phyloP scores from a whole-genome alignment of 2,329 filamentous ascomycete species.

The Emericellopsis atlantica region DNA sequence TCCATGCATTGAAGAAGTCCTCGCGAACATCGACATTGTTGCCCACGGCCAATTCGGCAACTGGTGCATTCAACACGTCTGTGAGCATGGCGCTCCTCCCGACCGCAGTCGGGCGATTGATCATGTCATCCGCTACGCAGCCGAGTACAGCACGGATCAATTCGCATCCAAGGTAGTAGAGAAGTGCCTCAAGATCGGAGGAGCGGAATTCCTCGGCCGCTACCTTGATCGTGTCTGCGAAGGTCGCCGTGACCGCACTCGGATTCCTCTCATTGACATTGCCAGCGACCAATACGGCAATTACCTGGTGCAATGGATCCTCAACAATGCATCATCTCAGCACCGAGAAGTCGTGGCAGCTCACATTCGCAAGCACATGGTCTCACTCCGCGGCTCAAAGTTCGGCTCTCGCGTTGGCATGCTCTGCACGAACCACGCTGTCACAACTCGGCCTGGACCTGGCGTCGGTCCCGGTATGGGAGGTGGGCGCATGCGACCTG shows the following conservation, averaged over 20 bases:
- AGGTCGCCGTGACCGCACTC: conserved; percentile 76
- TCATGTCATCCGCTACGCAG: conserved; percentile 84
- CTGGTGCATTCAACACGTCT: conserved; percentile 99
- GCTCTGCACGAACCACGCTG: conserved; percentile 93
- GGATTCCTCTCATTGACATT: conserved; percentile 95
- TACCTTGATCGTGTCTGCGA: conserved; percentile 94
- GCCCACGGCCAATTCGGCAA: conserved; percentile 97
- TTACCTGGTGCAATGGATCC: conserved; percentile 94
- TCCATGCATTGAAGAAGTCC: conserved; percentile 91
- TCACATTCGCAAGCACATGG: conserved; percentile 98
- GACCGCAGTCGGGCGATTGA: conserved; percentile 92
- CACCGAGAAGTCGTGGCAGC: conserved; percentile 87
- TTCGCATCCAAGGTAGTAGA: conserved; percentile 99
- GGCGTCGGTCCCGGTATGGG: conserved; percentile 57
- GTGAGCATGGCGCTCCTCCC: conserved; percentile 82
- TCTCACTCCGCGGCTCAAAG: conserved; percentile 93
- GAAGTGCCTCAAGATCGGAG: conserved; percentile 96
- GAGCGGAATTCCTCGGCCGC: conserved; percentile 76
- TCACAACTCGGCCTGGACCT: conserved; percentile 78
- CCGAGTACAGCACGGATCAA: conserved; percentile 97
- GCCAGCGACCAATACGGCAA: conserved; percentile 98
- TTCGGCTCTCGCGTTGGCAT: conserved; percentile 97
- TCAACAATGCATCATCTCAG: conserved; percentile 75
- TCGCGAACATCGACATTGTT: conserved; percentile 89
- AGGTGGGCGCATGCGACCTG: conserved; percentile 38